Conservation (phyloP, 345 rosid genomes). For the Pseudoturritis turrita region DNA sequence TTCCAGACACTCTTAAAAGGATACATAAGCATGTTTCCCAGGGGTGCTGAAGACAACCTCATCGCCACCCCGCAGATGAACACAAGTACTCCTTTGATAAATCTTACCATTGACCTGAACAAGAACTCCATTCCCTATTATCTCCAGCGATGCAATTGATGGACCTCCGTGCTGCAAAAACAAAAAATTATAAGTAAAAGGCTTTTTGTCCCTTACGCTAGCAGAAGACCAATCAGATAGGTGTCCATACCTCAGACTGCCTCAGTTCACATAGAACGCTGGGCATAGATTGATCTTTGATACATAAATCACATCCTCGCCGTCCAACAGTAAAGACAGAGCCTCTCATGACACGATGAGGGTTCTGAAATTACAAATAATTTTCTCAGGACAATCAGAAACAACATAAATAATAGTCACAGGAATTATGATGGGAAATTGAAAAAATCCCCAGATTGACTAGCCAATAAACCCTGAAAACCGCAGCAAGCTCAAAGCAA, state of each 20-base stretch:
- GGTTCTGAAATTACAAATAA: conserved; percentile 47
- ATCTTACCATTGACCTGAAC: conserved; percentile 79
- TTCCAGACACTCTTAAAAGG: conserved; percentile 36
- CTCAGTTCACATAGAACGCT: conserved; percentile 66
- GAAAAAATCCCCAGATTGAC: no score
- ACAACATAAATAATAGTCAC: conserved; percentile 3
- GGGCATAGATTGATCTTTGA: conserved; percentile 53
- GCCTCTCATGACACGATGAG: conserved; percentile 55
- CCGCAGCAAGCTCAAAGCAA: no score
- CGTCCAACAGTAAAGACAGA: conserved; percentile 71
- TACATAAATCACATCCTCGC: conserved; percentile 62
- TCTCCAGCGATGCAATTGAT: conserved; percentile 60
- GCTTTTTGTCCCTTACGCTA: neutral
- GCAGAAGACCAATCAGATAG: neutral
- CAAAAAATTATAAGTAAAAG: conserved; percentile 3
- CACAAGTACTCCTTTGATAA: conserved; percentile 39
- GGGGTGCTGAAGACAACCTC: conserved; percentile 71
- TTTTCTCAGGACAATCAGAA: neutral
- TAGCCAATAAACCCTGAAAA: no score
- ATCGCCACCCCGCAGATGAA: conserved; percentile 78
- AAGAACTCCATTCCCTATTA: conserved; percentile 69
- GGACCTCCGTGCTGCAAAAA: conserved; percentile 60
- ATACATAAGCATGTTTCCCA: conserved; percentile 93
- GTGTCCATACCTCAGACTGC: conserved; percentile 61
- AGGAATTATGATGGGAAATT: neutral